Evolutionary conservation across 202 grass and related monocot species (phyloP).

Genomic region (Alloteropsis angusta): DNA sequence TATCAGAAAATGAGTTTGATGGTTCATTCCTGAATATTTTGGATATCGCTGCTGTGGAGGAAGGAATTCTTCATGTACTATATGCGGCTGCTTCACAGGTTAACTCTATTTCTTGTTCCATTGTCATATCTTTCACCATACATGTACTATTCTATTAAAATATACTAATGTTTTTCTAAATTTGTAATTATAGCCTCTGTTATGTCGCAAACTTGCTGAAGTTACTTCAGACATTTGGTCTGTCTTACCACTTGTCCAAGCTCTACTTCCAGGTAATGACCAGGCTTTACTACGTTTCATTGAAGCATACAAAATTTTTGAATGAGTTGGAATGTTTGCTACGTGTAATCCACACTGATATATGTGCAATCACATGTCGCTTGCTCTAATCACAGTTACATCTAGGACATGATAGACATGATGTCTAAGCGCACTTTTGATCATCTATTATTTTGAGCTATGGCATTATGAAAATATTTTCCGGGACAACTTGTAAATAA

Average conservation of each 20-base stretch:
- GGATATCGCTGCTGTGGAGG: slow-evolving; percentile 82
- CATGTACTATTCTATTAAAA: not conserved
- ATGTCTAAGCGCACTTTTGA: not conserved
- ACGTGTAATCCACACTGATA: not conserved
- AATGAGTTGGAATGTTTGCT: not conserved
- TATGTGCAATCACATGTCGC: not conserved
- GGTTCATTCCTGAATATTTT: slow-evolving; percentile 65
- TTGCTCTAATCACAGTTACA: not conserved
- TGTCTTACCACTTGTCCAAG: slow-evolving; percentile 87
- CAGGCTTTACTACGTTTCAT: slow-evolving; percentile 3
- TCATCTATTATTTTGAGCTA: not conserved
- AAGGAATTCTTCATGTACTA: slow-evolving; percentile 90
- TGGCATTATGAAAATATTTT: not conserved
- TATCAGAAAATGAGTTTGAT: slow-evolving; percentile 49
- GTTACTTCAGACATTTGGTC: slow-evolving; percentile 67
- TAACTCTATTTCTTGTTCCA: slow-evolving; percentile 26
- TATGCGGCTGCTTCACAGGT: slow-evolving; percentile 83
- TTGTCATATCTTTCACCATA: slow-evolving; percentile 20
- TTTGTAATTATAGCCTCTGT: slow-evolving; percentile 55
- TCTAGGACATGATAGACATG: not conserved
- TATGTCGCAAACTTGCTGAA: slow-evolving; percentile 72
- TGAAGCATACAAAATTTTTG: not conserved
- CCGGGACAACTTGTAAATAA: not conserved
- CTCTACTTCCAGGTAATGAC: slow-evolving; percentile 72
- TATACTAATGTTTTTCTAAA: slow-evolving; percentile 18